A percentile compares a stretch with the other conserved stretches of the same genome.
Evolutionary conservation across 495 filamentous ascomycete genomes (phyloP).

Genomic region (Lasiosphaeria ovina): DNA sequence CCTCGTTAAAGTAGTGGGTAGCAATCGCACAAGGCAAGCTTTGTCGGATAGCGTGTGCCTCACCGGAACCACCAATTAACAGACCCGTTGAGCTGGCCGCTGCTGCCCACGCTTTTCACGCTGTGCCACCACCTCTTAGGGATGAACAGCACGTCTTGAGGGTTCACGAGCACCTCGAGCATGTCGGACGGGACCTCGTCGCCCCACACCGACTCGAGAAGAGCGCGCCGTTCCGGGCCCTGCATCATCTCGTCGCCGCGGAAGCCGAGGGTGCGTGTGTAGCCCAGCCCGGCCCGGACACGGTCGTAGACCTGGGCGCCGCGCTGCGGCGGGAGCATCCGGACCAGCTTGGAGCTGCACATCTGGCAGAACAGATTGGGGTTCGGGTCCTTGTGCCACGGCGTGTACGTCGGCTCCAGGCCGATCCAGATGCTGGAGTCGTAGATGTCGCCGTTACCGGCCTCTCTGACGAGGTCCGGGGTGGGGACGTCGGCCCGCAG

Average conservation of each 20-base stretch:
- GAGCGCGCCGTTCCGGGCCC: slow-evolving; percentile 60
- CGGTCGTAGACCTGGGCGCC: slow-evolving; percentile 56
- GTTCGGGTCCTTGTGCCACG: slow-evolving; percentile 89
- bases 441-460: slow-evolving; percentile 76
- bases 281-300: slow-evolving; percentile 51
- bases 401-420: slow-evolving; percentile 78
- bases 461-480: slow-evolving; percentile 58
- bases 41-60: background rate
- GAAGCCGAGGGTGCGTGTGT: slow-evolving; percentile 53
- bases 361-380: slow-evolving; percentile 91
- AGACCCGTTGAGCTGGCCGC: slow-evolving; percentile 42
- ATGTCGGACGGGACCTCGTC: slow-evolving; percentile 27
- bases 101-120: slow-evolving; percentile 59
- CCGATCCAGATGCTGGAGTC: slow-evolving; percentile 86
- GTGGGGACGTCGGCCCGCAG: slow-evolving; percentile 66
- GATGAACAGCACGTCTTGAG: slow-evolving; percentile 80
- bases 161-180: slow-evolving; percentile 53
- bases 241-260: slow-evolving; percentile 93
- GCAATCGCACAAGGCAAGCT: no score
- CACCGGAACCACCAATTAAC: slow-evolving; percentile 91
- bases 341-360: slow-evolving; percentile 66
- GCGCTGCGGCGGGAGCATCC: slow-evolving; percentile 61
- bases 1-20: no score
- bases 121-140: slow-evolving; percentile 97
- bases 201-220: slow-evolving; percentile 73